Evolutionary conservation across 805 yeast species (phyloP), one percentile per base, ranked within the genome.

Genomic region (Lipomyces orientalis): DNA sequence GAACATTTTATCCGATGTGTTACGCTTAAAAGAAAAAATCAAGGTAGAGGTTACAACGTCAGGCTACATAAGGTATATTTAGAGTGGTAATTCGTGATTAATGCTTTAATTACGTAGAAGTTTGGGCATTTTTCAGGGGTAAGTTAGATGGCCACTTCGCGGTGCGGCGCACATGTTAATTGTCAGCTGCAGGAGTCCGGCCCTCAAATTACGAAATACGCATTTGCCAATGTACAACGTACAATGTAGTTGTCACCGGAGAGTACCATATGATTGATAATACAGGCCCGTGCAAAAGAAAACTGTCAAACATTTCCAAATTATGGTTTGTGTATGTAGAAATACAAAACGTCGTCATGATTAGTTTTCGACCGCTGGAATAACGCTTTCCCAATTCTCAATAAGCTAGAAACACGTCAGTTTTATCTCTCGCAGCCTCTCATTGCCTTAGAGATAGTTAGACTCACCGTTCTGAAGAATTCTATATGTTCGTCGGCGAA

Each of bases 401-500:
- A 69, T 34, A 31, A 65, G 61, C 55, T 52, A 2, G 34, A 52
- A 25, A 19, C 19, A 16, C 22, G 63, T 54, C 22, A 29, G 43
- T 54, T 33, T 10, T 12, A 6, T 37, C 12, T n/a, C n/a, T 49
- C 33, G 49, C 61, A 51, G 49, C 9, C 25, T n/a, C 12, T 10
- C 1, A 59, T 14, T 7, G 7, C n/a, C 43, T 33, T 2, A 16
- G 14, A 51, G 16, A 9, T 33, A 52, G 16, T 52, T 14, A 91
- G 49, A 52, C 55, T 52, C 25, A 52, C 55, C 33, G 84, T 85
- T 67, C 85, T 83, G 78, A 90, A 94, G 75, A 90, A 92, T 34
- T 84, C 83, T 64, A 91, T 87, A 78, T 94, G 90, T 68, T 86
- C 87, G 71, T 90, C 90, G 60, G 97, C 90, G 66, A 94, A 81